Conservation (phyloP, 2,329 filamentous ascomycete genomes). For the Fusarium devonianum region DNA sequence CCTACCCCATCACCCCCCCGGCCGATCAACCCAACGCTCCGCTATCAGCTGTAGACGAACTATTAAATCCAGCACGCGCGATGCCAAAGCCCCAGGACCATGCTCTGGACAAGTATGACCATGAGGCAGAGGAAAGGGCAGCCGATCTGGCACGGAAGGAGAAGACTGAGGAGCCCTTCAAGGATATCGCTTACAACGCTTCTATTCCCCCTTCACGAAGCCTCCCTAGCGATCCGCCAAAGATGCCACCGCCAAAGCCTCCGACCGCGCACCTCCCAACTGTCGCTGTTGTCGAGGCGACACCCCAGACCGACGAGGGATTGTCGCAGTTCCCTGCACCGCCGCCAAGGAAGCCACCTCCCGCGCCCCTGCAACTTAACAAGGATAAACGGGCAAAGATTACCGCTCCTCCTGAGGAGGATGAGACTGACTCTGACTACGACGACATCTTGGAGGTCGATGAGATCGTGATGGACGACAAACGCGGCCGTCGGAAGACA, state of each 20-base stretch:
- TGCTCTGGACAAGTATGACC: conserved; percentile 63
- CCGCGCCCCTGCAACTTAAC: conserved; percentile 78
- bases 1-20: conserved; percentile 71
- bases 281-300: conserved; percentile 53
- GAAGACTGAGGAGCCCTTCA: conserved; percentile 51
- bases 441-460: conserved; percentile 78
- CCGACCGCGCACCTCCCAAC: conserved; percentile 50
- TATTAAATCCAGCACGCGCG: conserved; percentile 63
- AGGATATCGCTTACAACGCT: conserved; percentile 59
- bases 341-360: conserved; percentile 80
- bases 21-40: conserved; percentile 56
- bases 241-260: conserved; percentile 59
- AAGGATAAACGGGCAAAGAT: conserved; percentile 37
- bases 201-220: conserved; percentile 64
- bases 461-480: conserved; percentile 64
- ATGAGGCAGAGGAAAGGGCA: conserved; percentile 59
- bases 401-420: conserved; percentile 56
- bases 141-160: conserved; percentile 56
- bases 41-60: conserved; percentile 55
- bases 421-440: conserved; percentile 80
- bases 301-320: conserved; percentile 54
- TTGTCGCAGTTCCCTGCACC: conserved; percentile 63
- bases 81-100: conserved; percentile 70
- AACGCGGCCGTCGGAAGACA: conserved; percentile 81
- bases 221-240: conserved; percentile 60